Evolutionary conservation across 352 stramenopile genomes (phyloP), one percentile per base, ranked within the genome.

Genomic region (Blastocystis sp.): DNA sequence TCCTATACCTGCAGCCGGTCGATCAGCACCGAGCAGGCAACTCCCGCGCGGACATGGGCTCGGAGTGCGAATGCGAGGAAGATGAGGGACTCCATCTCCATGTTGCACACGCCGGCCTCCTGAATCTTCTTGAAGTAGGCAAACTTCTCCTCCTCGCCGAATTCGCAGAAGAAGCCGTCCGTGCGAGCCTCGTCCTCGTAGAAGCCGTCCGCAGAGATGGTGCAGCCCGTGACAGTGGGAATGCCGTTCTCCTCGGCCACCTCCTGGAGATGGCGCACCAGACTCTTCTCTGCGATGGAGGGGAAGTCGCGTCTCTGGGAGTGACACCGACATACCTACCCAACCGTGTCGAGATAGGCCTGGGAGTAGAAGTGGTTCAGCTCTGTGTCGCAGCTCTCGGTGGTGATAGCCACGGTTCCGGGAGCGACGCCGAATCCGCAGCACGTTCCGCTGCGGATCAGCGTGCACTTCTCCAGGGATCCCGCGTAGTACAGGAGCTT

Each of bases 151-250:
- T 19, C 61, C 28, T 59, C 40, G 21, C 38, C 57, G 28, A 52
- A 87, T 24, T 78, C 69, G 24, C 77, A 87, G 65, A 77, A 87
- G 77, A 87, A 87, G 42, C 77, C 77, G 48, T 87, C 77, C 1
- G 17, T 62, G 34, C 77, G 62, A 76, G 21, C 77, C 48, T 87
- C 52, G 63, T 77, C 77, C 52, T 87, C 77, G 28, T 87, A 87
- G 34, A 87, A 87, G 7, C 65, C 77, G 19, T 87, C 38, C 6
- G 77, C 77, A 48, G 77, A 57, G 10, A 87, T 79, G 10, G 77
- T 87, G n/a, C n/a, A 19, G 6, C 77, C 77, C 3, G 43, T 59
- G 0, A 87, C 54, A 3, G n/a, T 38, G 21, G 52, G 54, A 7
- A 87, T 61, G 24, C 38, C 4, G 21, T 77, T 21, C 24, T 81